These are phyloP conservation scores for Wakefieldia striispora DNA, from an alignment of 768 basidiomycete species.

Conservation along the genomic window DNA sequence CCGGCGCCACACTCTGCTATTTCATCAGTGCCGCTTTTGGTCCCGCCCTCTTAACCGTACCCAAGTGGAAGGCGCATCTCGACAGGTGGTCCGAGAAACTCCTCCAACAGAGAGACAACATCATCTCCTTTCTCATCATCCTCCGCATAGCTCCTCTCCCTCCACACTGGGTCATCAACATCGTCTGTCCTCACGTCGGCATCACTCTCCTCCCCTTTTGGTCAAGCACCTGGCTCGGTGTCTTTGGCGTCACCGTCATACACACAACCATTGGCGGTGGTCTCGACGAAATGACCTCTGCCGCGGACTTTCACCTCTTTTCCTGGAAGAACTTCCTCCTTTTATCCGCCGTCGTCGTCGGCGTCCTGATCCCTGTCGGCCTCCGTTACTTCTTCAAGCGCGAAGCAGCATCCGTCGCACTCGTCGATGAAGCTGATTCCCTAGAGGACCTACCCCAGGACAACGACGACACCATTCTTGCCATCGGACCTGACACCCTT, in stretches of 20 bases:
- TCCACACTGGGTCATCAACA: conserved; percentile 95
- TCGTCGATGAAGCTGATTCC: conserved; percentile 33
- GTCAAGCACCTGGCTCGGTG: conserved; percentile 85
- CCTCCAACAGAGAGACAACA: conserved; percentile 72
- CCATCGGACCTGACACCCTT: conserved; percentile 50
- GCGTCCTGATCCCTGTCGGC: conserved; percentile 92
- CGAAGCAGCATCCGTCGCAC: conserved; percentile 45
- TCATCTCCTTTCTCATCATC: conserved; percentile 92
- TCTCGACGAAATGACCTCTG: conserved; percentile 91
- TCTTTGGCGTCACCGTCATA: conserved; percentile 88
- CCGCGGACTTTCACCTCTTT: conserved; percentile 91
- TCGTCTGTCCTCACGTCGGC: conserved; percentile 89
- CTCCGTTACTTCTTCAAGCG: conserved; percentile 79
- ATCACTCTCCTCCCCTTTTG: conserved; percentile 86
- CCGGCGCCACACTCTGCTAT: conserved; percentile 91
- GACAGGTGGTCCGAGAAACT: conserved; percentile 84
- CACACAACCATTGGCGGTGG: conserved; percentile 94
- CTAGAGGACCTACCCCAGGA: conserved; percentile 36
- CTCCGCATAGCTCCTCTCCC: conserved; percentile 91
- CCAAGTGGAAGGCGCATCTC: conserved; percentile 78
- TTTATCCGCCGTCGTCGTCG: conserved; percentile 79
- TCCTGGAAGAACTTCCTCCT: conserved; percentile 90
- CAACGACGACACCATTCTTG: conserved; percentile 50
- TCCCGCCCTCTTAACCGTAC: conserved; percentile 84
- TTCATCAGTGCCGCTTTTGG: conserved; percentile 89